These are phyloP conservation scores for Coelastrella sp. DNA, from an alignment of 139 green algal species.

Conservation along the genomic window DNA sequence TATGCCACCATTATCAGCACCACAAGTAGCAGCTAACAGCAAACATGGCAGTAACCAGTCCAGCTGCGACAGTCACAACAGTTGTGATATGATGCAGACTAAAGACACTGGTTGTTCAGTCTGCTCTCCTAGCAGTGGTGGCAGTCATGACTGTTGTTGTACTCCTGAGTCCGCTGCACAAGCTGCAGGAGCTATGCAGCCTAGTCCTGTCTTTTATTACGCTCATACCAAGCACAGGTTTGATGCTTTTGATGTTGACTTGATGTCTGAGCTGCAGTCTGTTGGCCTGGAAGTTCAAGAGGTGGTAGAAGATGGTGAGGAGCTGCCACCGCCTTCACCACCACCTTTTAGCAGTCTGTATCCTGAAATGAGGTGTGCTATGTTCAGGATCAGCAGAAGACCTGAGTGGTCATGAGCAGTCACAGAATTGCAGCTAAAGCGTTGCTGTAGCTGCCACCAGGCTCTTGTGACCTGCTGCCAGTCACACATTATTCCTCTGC, in stretches of 20 bases:
- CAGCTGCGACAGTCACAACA: neutral
- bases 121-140: too few species aligned
- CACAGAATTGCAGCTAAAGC: too few species aligned
- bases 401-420: neutral
- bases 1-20: neutral
- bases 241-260: conserved; percentile 27
- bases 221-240: conserved; percentile 41
- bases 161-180: too few species aligned
- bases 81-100: neutral
- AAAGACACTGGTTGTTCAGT: too few species aligned
- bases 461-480: too few species aligned
- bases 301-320: conserved; percentile 48
- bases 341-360: conserved; percentile 54
- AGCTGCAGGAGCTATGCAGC: neutral
- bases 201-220: conserved; percentile 33
- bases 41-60: too few species aligned
- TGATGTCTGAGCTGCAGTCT: conserved; percentile 38
- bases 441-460: too few species aligned
- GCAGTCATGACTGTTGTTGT: too few species aligned
- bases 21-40: too few species aligned
- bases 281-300: conserved; percentile 47
- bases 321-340: conserved; percentile 48
- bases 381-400: conserved; percentile 49
- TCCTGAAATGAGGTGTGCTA: conserved; percentile 55
- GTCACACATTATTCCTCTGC: too few species aligned